These are phyloP conservation scores for Saksenaea oblongispora DNA, from an alignment of 371 early-diverging fungal genomes.

Conservation along the genomic window DNA sequence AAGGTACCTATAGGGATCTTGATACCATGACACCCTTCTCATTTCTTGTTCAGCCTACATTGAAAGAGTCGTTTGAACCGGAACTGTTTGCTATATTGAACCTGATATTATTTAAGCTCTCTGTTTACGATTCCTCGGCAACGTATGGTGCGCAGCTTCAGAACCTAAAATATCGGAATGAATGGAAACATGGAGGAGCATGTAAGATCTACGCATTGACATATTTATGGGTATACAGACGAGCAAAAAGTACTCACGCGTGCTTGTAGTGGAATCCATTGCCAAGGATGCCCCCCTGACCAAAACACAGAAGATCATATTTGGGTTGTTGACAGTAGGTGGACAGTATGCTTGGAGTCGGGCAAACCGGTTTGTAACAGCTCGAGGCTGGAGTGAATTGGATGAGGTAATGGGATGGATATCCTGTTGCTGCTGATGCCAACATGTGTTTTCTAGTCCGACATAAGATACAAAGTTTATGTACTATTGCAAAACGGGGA, in stretches of 20 bases:
- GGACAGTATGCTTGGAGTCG: constrained; percentile 78
- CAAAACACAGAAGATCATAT: constrained; percentile 58
- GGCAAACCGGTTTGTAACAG: constrained; percentile 58
- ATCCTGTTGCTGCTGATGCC: not conserved
- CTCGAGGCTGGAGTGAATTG: constrained; percentile 80
- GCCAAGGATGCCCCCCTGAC: constrained; percentile 63
- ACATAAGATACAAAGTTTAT: constrained; percentile 65
- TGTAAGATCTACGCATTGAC: constrained; percentile 40
- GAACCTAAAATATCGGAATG: constrained; percentile 77
- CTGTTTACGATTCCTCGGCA: constrained; percentile 64
- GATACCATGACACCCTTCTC: not conserved
- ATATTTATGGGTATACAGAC: not conserved
- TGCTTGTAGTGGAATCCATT: constrained; percentile 57
- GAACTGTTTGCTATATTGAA: constrained; percentile 60
- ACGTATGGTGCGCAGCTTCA: constrained; percentile 71
- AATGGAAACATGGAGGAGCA: constrained; percentile 60
- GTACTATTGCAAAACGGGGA: constrained; percentile 65
- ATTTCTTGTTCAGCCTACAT: constrained; percentile 41
- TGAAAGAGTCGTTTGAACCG: constrained; percentile 64
- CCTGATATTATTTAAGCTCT: constrained; percentile 61
- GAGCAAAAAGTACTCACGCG: not conserved
- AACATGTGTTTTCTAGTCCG: constrained; percentile 29
- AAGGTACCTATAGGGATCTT: constrained; percentile 39
- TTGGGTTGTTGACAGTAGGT: constrained; percentile 65
- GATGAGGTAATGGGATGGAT: constrained; percentile 47